Percentiles rank a stretch among this genome's conserved stretches.
phyloP scores from a whole-genome alignment of 2,329 filamentous ascomycete species.

The Pseudopithomyces chartarum region DNA sequence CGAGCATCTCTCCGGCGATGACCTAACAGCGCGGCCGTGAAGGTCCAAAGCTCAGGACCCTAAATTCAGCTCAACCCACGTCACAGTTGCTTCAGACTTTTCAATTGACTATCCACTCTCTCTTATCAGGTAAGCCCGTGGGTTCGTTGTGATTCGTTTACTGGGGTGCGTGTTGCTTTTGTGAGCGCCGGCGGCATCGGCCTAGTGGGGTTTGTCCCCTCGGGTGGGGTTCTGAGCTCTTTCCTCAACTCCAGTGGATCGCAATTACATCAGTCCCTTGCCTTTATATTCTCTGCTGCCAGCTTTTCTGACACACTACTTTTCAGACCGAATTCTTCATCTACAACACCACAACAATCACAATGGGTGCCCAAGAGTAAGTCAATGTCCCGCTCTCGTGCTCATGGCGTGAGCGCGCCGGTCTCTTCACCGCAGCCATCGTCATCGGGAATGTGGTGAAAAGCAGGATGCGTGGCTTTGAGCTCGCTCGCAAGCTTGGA shows the following conservation, averaged over 20 bases:
- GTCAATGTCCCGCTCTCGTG: constrained; percentile 2
- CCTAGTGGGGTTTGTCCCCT: constrained; percentile 12
- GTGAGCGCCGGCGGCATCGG: constrained; percentile 9
- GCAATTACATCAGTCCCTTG: constrained; percentile 18
- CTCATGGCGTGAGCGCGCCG: neutral
- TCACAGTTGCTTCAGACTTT: constrained; percentile 16
- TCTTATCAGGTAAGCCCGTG: constrained; percentile 17
- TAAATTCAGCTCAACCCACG: constrained; percentile 24
- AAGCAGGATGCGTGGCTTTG: neutral
- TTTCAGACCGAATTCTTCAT: neutral
- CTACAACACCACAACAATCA: constrained; percentile 9
- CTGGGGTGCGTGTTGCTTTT: constrained; percentile 18
- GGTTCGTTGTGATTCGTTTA: constrained; percentile 8
- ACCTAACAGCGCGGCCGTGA: constrained; percentile 44
- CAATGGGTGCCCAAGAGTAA: constrained; percentile 31
- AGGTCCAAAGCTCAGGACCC: constrained; percentile 9
- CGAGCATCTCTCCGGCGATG: constrained; percentile 36
- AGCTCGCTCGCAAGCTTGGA: neutral
- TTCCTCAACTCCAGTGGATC: constrained; percentile 16
- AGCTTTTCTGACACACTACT: neutral
- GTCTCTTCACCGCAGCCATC: neutral
- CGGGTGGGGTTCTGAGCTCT: constrained; percentile 10
- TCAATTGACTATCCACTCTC: constrained; percentile 18
- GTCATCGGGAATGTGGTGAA: too few species aligned
- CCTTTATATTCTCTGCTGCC: neutral